Evolutionary conservation across 805 yeast genomes (phyloP).

Genomic region (Naumovozyma dairenensis): DNA sequence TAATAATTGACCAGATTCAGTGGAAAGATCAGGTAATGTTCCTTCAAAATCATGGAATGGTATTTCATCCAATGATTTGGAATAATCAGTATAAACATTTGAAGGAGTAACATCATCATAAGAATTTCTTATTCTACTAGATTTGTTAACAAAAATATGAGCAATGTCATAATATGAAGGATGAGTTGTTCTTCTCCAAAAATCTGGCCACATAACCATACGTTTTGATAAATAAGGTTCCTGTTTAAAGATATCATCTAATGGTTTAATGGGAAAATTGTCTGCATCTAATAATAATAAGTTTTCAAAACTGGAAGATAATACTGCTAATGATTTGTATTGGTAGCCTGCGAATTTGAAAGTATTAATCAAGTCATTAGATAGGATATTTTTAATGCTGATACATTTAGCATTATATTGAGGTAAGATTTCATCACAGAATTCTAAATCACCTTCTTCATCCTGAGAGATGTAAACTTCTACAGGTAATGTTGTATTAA

Average conservation of each 20-base stretch:
- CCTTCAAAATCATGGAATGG: constrained; percentile 53
- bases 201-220: constrained; percentile 72
- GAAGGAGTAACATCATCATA: constrained; percentile 30
- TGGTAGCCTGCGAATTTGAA: constrained; percentile 53
- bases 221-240: constrained; percentile 47
- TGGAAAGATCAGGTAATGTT: constrained; percentile 57
- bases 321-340: constrained; percentile 56
- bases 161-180: constrained; percentile 66
- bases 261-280: constrained; percentile 56
- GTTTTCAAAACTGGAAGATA: constrained; percentile 65
- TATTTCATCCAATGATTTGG: constrained; percentile 25
- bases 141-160: constrained; percentile 38
- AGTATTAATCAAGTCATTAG: constrained; percentile 34
- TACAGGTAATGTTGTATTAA: constrained; percentile 62
- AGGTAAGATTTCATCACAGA: constrained; percentile 54
- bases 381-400: constrained; percentile 47
- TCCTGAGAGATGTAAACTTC: constrained; percentile 64
- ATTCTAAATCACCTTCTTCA: constrained; percentile 50
- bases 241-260: constrained; percentile 48
- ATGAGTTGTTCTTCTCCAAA: constrained; percentile 76
- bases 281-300: constrained; percentile 69
- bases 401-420: constrained; percentile 55
- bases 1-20: constrained; percentile 64
- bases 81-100: constrained; percentile 12
- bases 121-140: constrained; percentile 29